Base-by-base conservation (phyloP, 164 flowering plant genomes). In the Echeveria elegans region DNA sequence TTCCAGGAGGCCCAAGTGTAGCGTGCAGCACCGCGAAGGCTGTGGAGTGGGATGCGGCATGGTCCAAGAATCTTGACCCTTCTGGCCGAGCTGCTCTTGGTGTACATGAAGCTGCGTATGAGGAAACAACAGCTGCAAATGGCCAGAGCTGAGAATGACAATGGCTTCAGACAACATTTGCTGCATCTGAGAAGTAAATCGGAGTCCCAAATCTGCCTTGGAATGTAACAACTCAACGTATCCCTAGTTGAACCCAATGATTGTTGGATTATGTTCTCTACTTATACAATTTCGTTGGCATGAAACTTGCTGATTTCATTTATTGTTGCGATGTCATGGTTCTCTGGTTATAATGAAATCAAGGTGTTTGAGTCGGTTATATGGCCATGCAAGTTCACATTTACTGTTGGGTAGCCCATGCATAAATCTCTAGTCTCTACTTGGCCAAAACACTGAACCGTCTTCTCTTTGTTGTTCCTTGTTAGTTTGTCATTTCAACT, bases 11-110 rank as follows among this genome's bases (percentile, higher is more conserved):
- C 58, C 99, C 99, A 16, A 92, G 97, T 67, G 87, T 95, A 66
- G 99, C 99, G 15, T 95, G 97, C 76, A 95, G 99, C 75, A 95
- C 94, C 12, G 99, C 99, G 26, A 95, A 89, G 77, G 99, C 99
- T 65, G 72, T 90, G 63, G 99, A 95, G 71, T 95, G 99, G 99
- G 97, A 95, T 82, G 97, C 88, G 29, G 74, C 92, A 14, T 95
- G 97, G 99, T 88, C 85, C 5, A 88, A 95, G 69, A 92, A 92
- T 74, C 97, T 77, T 43, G 99, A 90, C 68, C 97, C 99, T 21
- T 92, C 97, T 40, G 99, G 99, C 66, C 88, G 99, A 41, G 97
- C 99, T 71, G 99, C 97, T 58, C 88, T 90, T 29, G 99, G 99
- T 65, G 86, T 95, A 72, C 99, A 95, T 79, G 85, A 71, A 38